Evolutionary conservation across 768 basidiomycete species (phyloP), one percentile per base, ranked within the genome.

Genomic region (Kwoniella newhampshirensis): DNA sequence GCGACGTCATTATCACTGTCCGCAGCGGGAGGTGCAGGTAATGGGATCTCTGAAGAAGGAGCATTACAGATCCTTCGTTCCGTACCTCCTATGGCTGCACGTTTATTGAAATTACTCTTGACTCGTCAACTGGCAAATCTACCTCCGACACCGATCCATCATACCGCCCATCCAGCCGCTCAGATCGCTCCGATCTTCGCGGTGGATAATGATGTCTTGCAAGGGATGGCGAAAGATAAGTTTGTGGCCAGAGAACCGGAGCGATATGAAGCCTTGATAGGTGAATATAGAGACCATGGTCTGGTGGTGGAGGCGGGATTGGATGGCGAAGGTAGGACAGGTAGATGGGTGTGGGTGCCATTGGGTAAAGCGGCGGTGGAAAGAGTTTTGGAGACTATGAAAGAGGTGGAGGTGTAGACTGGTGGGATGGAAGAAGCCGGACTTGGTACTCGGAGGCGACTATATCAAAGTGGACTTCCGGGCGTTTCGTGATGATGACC

Each of bases 181-280:
- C 80, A 79, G 23, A 86, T 87, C 62, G 84, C 87, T 59, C 81
- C 82, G 7, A 75, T 92, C 13, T 92, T 90, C 77, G 83, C 71
- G 1, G 66, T 73, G 2, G 77, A 77, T 28, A 73, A 68, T 28
- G 73, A 74, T 30, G 63, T 72, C 21, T 46, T 77, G 30, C 70
- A 72, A 36, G 44, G 81, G 53, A 76, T 82, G 15, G 89, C 90
- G 8, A 79, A 87, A 51, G 87, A 89, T 45, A 82, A 88, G 44
- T 94, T 97, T 65, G 84, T 97, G 45, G 91, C 93, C 9, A 86
- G 88, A 37, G 91, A 85, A 74, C 91, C 93, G 64, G 87, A 86
- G 3, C 84, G 91, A 35, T 80, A 94, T 68, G 81, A 87, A 40
- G 83, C 89, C 8, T 79, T 94, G 30, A 78, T 98, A 49, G 86